Evolutionary conservation across 192 early-diverging fungal genomes (phyloP).

Genomic region (Gigaspora rosea): DNA sequence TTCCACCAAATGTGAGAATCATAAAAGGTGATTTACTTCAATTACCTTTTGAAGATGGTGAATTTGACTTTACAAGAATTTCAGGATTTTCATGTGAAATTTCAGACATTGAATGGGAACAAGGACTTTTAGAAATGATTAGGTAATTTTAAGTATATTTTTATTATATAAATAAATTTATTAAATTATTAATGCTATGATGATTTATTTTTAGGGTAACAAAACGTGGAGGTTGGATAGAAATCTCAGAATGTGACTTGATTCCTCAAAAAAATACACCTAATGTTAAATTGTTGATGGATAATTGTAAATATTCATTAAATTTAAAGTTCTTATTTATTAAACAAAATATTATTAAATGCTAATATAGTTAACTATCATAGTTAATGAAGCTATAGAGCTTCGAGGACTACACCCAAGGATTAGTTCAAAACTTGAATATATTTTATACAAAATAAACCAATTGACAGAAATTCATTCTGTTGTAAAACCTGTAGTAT

Average conservation of each 20-base stretch:
- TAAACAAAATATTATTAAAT: not conserved
- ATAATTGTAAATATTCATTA: not conserved
- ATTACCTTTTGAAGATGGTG: not conserved
- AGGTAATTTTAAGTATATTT: not conserved
- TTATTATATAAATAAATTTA: not conserved
- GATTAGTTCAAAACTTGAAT: not conserved
- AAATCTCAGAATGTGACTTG: not conserved
- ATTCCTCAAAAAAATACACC: not conserved
- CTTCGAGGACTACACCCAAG: not conserved
- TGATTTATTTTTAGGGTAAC: not conserved
- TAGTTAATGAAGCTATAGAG: not conserved
- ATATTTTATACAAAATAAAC: not conserved
- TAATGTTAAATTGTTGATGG: not conserved
- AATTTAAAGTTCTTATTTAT: not conserved
- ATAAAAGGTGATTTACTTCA: not conserved
- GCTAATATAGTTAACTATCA: not conserved
- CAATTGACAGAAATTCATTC: not conserved
- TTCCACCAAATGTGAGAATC: not conserved
- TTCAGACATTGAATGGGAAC: not conserved
- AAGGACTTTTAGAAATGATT: not conserved
- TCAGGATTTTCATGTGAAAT: not conserved
- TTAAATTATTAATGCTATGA: not conserved
- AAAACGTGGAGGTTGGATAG: slow-evolving; percentile 12
- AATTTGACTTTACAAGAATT: slow-evolving; percentile 6
- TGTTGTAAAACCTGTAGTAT: not conserved